These are phyloP conservation scores for Ormosia semicastrata DNA, from an alignment of 306 rosid species.

Conservation along the genomic window DNA sequence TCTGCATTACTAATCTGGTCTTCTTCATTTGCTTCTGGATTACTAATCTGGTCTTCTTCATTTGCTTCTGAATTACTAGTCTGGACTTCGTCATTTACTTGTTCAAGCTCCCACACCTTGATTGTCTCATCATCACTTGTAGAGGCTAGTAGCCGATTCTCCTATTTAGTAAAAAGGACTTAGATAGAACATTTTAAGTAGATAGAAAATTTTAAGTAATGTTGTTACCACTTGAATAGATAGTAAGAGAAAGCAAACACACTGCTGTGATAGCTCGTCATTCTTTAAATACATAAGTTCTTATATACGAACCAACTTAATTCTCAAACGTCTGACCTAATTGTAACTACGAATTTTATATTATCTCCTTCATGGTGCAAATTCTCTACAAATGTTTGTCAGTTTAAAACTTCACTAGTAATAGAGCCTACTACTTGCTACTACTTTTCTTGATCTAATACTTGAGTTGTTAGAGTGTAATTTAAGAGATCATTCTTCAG, in stretches of 20 bases:
- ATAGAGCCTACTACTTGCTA: not conserved
- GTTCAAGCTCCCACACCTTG: slow-evolving; percentile 56
- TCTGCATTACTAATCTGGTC: too few species aligned
- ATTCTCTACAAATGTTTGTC: not conserved
- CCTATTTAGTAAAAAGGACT: slow-evolving; percentile 32
- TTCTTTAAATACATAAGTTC: not conserved
- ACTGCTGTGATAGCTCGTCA: not conserved
- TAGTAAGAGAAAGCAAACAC: not conserved
- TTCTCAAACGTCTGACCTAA: not conserved
- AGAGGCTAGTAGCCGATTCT: slow-evolving; percentile 57
- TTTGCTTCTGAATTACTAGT: not conserved
- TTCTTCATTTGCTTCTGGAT: not conserved
- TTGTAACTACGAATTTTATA: not conserved
- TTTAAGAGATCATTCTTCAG: not conserved
- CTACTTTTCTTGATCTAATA: too few species aligned
- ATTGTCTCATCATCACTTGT: slow-evolving; percentile 62
- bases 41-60: not conserved
- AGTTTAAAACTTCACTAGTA: not conserved
- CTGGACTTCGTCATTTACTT: not conserved
- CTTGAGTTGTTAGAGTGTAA: too few species aligned
- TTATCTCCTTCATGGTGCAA: not conserved
- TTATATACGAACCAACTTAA: not conserved
- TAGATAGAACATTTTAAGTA: not conserved
- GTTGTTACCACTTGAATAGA: not conserved
- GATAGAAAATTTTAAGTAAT: not conserved